Base-by-base conservation (phyloP, 129 eudicot genomes). In the Arctium lappa region DNA sequence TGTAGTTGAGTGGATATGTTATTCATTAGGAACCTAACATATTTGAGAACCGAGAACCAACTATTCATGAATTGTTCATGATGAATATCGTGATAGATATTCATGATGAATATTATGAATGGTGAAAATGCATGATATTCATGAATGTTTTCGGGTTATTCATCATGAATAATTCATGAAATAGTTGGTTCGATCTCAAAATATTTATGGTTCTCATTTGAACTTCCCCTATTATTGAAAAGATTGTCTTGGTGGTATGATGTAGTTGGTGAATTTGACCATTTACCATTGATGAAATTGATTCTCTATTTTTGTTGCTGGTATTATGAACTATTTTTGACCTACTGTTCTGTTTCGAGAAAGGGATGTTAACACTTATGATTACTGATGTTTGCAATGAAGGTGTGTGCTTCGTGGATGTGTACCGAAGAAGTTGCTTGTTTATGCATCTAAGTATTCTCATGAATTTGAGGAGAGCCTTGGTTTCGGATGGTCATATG, bases 351-450 rank as follows among this genome's bases (percentile, higher is more conserved):
- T 69, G n/a, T 79, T 79, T 39, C 30, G 4, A 66, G 82, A 69
- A 68, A 39, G 15, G 39, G 48, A 33, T 77, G 42, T 44, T 70
- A 53, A 66, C 46, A 78, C 80, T 76, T 31, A 85, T 80, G 77
- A 84, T 42, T 16, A 48, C 80, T 79, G 77, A 50, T 72, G 77
- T 81, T 76, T 84, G 72, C 60, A 70, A 79, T 88, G 69, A 83
- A 96, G 99, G 91, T 96, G 99, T 79, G 99, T 96, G 63, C 99
- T 96, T 38, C 97, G 99, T 72, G 99, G 99, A 80, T 96, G 99
- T 88, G 98, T 96, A 42, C 99, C 99, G 0, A 96, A 96, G 88
- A 96, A 96, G 82, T 78, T 96, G 74, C 95, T 96, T 50, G 99
- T 96, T 31, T 96, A 96, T 81, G 93, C 99, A 71, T 96, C 99